These are phyloP conservation scores for Tetradesmus lagerheimii DNA, from an alignment of 139 green algal genomes.

Conservation along the genomic window DNA sequence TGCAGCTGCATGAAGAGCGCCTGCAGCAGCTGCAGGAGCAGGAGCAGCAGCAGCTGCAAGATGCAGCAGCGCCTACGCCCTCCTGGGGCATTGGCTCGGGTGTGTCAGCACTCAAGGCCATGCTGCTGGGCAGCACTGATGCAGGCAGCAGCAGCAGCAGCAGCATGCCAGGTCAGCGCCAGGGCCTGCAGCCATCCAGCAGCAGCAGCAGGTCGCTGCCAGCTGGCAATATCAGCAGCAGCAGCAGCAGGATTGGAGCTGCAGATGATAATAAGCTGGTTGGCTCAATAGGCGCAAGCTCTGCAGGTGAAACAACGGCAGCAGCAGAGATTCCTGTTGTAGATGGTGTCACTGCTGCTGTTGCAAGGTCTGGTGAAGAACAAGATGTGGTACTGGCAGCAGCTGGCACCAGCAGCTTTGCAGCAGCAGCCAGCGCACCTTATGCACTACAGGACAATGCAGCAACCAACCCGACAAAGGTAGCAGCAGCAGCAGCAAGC, in stretches of 20 bases:
- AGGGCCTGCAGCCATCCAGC: background rate
- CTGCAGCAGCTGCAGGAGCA: background rate
- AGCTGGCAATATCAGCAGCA: background rate
- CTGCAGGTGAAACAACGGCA: background rate
- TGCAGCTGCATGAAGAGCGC: background rate
- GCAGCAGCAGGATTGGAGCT: background rate
- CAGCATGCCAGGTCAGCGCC: background rate
- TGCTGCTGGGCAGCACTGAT: background rate
- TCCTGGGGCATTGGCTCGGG: background rate
- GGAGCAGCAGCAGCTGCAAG: background rate
- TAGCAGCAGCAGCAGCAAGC: slow-evolving; percentile 9
- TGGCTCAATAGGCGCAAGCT: too few relatives aligned
- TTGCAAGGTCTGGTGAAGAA: background rate
- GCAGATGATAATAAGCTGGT: too few relatives aligned
- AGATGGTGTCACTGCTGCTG: background rate
- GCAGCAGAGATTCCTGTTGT: background rate
- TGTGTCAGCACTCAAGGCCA: background rate
- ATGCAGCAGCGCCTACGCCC: background rate
- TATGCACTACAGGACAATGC: background rate
- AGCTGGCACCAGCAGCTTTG: background rate
- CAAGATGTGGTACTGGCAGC: background rate
- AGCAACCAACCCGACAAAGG: background rate
- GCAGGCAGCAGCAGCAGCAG: background rate
- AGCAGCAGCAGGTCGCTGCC: background rate
- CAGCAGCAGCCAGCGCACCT: background rate